Base-by-base conservation (phyloP, 2,329 filamentous ascomycete species). In the Stemphylium beticola region DNA sequence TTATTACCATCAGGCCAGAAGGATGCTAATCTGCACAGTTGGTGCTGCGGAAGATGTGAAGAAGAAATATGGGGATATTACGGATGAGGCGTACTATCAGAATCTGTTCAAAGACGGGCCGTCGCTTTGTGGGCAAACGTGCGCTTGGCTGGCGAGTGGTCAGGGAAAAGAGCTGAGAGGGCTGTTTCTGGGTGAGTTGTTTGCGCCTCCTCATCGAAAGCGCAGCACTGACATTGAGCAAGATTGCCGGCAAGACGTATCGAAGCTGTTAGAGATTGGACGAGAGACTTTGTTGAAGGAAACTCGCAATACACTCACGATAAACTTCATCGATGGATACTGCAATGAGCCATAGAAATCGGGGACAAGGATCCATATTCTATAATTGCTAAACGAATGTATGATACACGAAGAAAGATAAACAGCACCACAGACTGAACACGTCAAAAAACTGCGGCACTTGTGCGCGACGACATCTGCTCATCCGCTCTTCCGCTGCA, bases 241-340 rank as follows among this genome's bases (percentile, higher is more conserved):
- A 70, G 68, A 72, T 55, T 72, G 69, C 41, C 53, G 69, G n/a
- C 69, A 72, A 49, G 66, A 72, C 54, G 56, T 72, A 1, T 50
- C 42, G 7, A 64, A 58, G 40, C 49, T 72, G 10, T 53, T 70
- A 4, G 53, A 59, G 7, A 57, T 61, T 12, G 69, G 69, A n/a
- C 49, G 68, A 2, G 62, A 66, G n/a, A 61, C 55, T 0, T 29
- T 71, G 24, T 37, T 70, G 26, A 69, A 70, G 36, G 65, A 70
- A 34, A 71, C 61, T 37, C 52, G 58, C 11, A 72, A 72, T 36
- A 65, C 53, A 4, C 49, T 71, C 51, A 67, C 64, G 2, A 66
- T 72, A 0, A 69, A 72, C 32, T 72, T 72, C 36, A 45, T 72
- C 9, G 69, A 71, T 10, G 69, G 69, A 0, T 71, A 71, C 41